Base-by-base conservation (phyloP, 441 rosid genomes). In the Jatropha podagrica region DNA sequence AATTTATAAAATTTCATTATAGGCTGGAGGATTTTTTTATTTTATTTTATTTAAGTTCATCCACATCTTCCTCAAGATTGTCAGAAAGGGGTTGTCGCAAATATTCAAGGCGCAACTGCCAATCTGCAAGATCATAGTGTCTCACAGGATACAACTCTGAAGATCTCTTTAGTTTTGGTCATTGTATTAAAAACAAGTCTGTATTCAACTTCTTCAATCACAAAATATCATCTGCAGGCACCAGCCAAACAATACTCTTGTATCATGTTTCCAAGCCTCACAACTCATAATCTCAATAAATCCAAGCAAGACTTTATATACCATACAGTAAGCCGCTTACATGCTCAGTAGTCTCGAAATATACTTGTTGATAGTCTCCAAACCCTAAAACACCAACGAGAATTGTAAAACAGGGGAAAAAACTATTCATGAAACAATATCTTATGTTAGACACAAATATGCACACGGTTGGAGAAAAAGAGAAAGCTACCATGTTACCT, bases 351-450 rank as follows among this genome's bases (percentile, higher is more conserved):
- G 51, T 41, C 51, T 51, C 20, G 15, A 69, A 52, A 52, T 18
- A 37, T 37, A n/a, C 44, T 40, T 17, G 5, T 14, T 52, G 37
- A 0, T 17, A 52, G 44, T 49, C 32, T 46, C 15, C 20, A 52
- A 37, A 18, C 46, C 46, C 62, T n/a, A 46, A 69, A 56, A 69
- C 62, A 68, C 27, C 11, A 38, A 69, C 52, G 26, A 69, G 14
- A 68, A 69, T 69, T 27, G 52, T 69, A 5, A 4, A 26, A 17
- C 37, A 26, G 38, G 13, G 12, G 15, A 26, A 60, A 27, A 60
- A 23, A 60, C 17, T 5, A 4, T 40, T 64, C 17, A 5, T 40
- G 7, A 65, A 65, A 65, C 40, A 49, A 42, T 14, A 65, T n/a
- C 51, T 65, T 27, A 61, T 12, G 41, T 32, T 32, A 61, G 41